Evolutionary conservation across 768 basidiomycete species (phyloP), one percentile per base, ranked within the genome.

Genomic region (Collybia nuda): DNA sequence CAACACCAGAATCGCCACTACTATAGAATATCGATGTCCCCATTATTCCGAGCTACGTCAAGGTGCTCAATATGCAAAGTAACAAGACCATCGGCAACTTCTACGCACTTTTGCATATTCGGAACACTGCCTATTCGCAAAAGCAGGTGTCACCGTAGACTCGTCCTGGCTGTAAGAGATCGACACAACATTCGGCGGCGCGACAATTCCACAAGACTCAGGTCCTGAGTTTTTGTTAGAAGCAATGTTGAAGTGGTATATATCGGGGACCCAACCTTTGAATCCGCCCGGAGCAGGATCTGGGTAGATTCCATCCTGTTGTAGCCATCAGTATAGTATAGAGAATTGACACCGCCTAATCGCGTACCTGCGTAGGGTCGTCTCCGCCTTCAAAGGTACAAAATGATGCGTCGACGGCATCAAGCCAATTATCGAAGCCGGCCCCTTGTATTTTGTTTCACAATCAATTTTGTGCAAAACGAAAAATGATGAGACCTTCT

Each of bases 21-120:
- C 76, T 72, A 65, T 84, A 83, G 24, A 81, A 58, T 4, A 88
- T 50, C 4, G 82, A 79, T 15, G 80, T 72, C 12, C 86, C 86
- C 47, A 85, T 77, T 19, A 78, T 67, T 18, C 84, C 84, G 32
- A 88, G 79, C 61, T 76, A 19, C 2, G 14, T n/a, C 23, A 46
- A 5, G 8, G 12, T 3, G 26, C 19, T 17, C 1, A 41, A 23
- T 28, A 40, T 32, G 11, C 8, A 15, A 21, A 22, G 7, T 32
- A 5, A 32, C 9, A 11, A 40, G 22, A 23, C 24, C 6, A 5
- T 15, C 19, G 15, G n/a, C 2, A 2, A 7, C 22, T 11, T 29
- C 19, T 44, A 66, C 67, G 32, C 9, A 32, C 32, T 56, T 69
- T 72, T 0, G 78, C 83, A 51, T 73, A 74, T 55, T 79, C 77